phyloP scores from a whole-genome alignment of 805 yeast genomes.

The Candida loeiensis region DNA sequence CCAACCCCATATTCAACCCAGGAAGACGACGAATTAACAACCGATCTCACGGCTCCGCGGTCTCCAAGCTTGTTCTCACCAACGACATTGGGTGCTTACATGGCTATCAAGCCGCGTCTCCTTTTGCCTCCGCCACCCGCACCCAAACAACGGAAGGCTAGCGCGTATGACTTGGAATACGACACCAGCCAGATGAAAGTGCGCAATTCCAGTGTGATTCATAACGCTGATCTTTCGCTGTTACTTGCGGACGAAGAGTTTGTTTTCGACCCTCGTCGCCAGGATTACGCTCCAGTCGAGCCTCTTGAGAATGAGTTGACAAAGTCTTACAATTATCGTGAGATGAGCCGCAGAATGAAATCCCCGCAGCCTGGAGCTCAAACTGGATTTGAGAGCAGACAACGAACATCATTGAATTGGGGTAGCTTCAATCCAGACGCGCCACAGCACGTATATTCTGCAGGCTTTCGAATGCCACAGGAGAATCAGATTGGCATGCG shows the following conservation, averaged over 20 bases:
- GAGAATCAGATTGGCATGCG: neutral
- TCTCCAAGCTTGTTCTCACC: constrained; percentile 28
- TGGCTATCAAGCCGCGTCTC: constrained; percentile 32
- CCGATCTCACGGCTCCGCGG: neutral
- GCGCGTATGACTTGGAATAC: constrained; percentile 23
- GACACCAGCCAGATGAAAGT: constrained; percentile 19
- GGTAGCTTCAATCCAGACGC: too few species aligned
- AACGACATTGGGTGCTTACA: constrained; percentile 39
- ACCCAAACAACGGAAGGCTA: constrained; percentile 3
- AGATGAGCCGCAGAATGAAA: constrained; percentile 8
- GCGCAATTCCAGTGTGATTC: constrained; percentile 7
- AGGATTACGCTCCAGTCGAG: constrained; percentile 7
- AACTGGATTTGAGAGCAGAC: neutral
- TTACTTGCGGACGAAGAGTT: constrained; percentile 12
- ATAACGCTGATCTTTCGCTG: constrained; percentile 4
- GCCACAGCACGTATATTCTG: neutral
- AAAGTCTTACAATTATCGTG: constrained; percentile 16
- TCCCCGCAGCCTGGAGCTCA: neutral
- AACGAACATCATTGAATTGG: neutral
- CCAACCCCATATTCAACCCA: neutral
- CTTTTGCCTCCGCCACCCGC: constrained; percentile 26
- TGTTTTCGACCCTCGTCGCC: constrained; percentile 12
- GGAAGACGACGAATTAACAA: neutral
- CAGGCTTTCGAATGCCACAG: neutral
- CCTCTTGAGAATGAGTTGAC: constrained; percentile 9